phyloP scores from a whole-genome alignment of 345 rosid species.

The Salix purpurea region DNA sequence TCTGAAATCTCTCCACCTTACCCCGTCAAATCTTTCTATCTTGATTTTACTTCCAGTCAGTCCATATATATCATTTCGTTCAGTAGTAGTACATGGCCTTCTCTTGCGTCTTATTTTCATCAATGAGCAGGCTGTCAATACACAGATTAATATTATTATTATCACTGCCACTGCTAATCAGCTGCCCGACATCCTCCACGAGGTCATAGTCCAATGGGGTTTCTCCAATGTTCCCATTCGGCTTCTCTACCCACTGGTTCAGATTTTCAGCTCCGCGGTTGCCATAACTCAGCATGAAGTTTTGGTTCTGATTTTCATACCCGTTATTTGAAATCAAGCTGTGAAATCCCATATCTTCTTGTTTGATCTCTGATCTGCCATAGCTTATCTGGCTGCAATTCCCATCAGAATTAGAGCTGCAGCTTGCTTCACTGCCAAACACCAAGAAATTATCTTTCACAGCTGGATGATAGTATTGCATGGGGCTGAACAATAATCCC shows the following conservation, averaged over 20 bases:
- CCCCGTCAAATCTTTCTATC: slow-evolving; percentile 61
- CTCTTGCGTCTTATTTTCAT: slow-evolving; percentile 60
- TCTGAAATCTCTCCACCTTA: slow-evolving; percentile 37
- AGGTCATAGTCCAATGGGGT: slow-evolving; percentile 31
- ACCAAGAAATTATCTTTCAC: slow-evolving; percentile 40
- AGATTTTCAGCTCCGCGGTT: slow-evolving; percentile 11
- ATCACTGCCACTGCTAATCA: slow-evolving; percentile 34
- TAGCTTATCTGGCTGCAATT: slow-evolving; percentile 46
- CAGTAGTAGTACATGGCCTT: slow-evolving; percentile 47
- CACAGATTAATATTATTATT: slow-evolving; percentile 13
- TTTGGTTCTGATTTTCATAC: slow-evolving; percentile 29
- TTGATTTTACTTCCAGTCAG: slow-evolving; percentile 52
- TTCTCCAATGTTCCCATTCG: slow-evolving; percentile 38
- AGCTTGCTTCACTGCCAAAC: slow-evolving; percentile 61
- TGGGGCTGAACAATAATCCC: slow-evolving; percentile 21
- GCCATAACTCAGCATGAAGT: slow-evolving; percentile 34
- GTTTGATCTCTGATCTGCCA: slow-evolving; percentile 41
- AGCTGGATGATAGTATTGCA: slow-evolving; percentile 31
- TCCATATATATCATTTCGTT: slow-evolving; percentile 9
- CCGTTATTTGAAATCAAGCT: slow-evolving; percentile 21
- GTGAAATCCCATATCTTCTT: slow-evolving; percentile 46
- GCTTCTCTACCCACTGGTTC: slow-evolving; percentile 37
- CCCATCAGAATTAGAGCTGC: slow-evolving; percentile 54
- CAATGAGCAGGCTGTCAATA: slow-evolving; percentile 28
- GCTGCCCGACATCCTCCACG: slow-evolving; percentile 58